Base-by-base conservation (phyloP, 2,329 filamentous ascomycete species). In the Cladosporium oxysporum region DNA sequence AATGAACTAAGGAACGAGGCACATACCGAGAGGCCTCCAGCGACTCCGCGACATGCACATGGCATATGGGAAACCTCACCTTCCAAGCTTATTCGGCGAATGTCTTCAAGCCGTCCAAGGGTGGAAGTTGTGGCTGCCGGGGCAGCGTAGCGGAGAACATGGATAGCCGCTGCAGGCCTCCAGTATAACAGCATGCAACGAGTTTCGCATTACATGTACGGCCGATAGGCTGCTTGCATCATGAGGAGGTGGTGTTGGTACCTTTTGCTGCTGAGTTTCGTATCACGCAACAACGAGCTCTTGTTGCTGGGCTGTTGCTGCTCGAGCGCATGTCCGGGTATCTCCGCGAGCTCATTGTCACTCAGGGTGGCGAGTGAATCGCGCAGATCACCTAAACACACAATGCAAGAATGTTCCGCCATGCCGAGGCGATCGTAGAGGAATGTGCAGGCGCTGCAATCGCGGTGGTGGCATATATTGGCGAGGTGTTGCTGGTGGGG, bases 321-420 rank as follows among this genome's bases (percentile, higher is more conserved):
- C 62, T 64, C 70, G 67, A 70, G 55, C 58, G 67, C 28, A 35
- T 35, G 33, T 53, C 21, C 52, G 29, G 80, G 78, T 75, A 76
- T 79, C 76, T 62, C 60, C 28, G 50, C 23, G 60, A 44, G 26
- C 23, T n/a, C 12, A 8, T 26, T 52, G 49, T 26, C 28, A 23
- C 16, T 52, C 44, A n/a, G 18, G 77, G 76, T 75, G 82, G 81
- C 82, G 79, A 81, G 80, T 78, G 81, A 82, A 81, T 82, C 83
- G 79, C 83, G 85, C 80, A 90, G 85, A 82, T 90, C 87, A 82
- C 87, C 87, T 81, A 90, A 83, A 82, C 88, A 90, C 77, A 90
- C 88, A 80, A 90, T 90, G 80, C 88, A 90, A 3, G 41, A 12
- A 73, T 86, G 87, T 78, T 89, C 87, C 79, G 86, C 85, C 87